Evolutionary conservation across 495 filamentous ascomycete genomes (phyloP).

Genomic region (Xylaria bambusicola): DNA sequence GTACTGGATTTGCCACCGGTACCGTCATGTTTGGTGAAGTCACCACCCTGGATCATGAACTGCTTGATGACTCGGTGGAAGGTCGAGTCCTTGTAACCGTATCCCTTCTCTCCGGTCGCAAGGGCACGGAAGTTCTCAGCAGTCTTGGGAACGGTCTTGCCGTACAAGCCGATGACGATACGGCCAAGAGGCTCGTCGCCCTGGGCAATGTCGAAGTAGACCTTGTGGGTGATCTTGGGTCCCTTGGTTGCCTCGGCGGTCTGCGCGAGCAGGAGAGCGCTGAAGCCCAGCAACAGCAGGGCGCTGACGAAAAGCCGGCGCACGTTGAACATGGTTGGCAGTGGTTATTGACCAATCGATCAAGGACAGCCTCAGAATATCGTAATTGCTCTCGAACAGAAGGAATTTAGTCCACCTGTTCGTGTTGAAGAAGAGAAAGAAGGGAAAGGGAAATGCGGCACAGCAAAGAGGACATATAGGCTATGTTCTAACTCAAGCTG

Average conservation of each 20-base stretch:
- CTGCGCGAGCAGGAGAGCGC: conserved; percentile 72
- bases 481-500: conserved; percentile 3
- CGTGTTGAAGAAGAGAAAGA: background rate
- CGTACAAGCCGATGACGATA: conserved; percentile 93
- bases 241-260: conserved; percentile 76
- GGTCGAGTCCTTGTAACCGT: conserved; percentile 88
- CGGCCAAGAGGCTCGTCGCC: conserved; percentile 82
- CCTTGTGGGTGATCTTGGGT: conserved; percentile 95
- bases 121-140: conserved; percentile 98
- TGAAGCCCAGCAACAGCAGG: conserved; percentile 72
- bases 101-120: conserved; percentile 95
- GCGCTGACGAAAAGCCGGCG: conserved; percentile 63
- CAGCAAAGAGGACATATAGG: conserved; percentile 15
- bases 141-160: conserved; percentile 97
- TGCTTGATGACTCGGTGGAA: conserved; percentile 99
- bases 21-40: conserved; percentile 95
- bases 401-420: conserved; percentile 9
- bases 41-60: conserved; percentile 99
- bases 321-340: conserved; percentile 54
- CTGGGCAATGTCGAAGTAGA: conserved; percentile 94
- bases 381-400: conserved; percentile 10
- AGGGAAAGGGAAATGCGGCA: conserved; percentile 11
- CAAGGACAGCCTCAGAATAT: conserved; percentile 15
- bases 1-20: conserved; percentile 92
- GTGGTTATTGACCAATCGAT: conserved; percentile 20